phyloP scores from a whole-genome alignment of 805 yeast species.

The Saccharomycopsis amapae region DNA sequence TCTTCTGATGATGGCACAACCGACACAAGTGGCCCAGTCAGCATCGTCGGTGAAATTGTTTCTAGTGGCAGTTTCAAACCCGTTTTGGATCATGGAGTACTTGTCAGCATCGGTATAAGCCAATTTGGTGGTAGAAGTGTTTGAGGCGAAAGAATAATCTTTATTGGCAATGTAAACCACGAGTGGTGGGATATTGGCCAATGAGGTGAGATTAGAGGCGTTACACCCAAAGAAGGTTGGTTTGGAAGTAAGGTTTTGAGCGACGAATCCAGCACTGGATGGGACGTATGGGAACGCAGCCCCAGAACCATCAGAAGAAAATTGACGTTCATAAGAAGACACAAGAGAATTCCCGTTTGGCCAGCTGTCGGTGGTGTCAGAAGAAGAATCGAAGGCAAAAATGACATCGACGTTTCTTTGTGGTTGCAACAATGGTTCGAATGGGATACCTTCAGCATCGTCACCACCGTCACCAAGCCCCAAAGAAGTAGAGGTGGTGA shows the following conservation, averaged over 20 bases:
- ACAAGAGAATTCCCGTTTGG: constrained; percentile 61
- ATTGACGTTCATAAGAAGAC: constrained; percentile 53
- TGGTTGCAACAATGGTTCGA: constrained; percentile 52
- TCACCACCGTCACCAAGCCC: constrained; percentile 59
- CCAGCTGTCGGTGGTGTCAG: constrained; percentile 51
- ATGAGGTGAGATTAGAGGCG: constrained; percentile 50
- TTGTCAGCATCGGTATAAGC: constrained; percentile 51
- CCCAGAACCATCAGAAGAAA: constrained; percentile 42
- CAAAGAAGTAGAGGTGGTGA: constrained; percentile 1
- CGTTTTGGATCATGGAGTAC: constrained; percentile 57
- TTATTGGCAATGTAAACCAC: constrained; percentile 69
- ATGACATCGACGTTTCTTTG: constrained; percentile 53
- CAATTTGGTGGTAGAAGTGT: constrained; percentile 66
- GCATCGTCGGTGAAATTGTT: constrained; percentile 58
- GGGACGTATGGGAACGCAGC: constrained; percentile 79
- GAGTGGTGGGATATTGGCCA: constrained; percentile 43
- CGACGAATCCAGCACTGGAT: constrained; percentile 50
- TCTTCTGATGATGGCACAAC: constrained; percentile 78
- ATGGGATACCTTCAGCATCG: constrained; percentile 54
- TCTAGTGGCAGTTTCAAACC: constrained; percentile 64
- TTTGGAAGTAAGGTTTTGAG: constrained; percentile 50
- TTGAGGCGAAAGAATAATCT: constrained; percentile 55
- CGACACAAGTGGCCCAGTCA: constrained; percentile 67
- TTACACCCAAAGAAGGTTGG: constrained; percentile 86
- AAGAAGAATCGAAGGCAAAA: constrained; percentile 60